phyloP scores from a whole-genome alignment of 1,284 basidiomycete species.

The Schizophyllum amplum region DNA sequence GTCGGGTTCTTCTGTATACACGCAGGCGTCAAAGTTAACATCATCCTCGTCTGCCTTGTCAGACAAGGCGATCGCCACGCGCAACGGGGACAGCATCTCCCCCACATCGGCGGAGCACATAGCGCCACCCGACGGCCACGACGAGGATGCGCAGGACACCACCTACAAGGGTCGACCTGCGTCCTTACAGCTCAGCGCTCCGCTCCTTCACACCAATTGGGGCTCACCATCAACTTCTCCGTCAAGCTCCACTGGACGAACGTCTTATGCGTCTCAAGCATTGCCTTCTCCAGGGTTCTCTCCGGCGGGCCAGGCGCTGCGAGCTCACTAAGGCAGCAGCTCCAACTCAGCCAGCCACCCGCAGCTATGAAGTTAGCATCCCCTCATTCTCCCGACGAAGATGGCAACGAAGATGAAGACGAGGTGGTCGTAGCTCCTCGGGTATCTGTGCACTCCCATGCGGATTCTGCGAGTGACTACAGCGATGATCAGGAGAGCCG shows the following conservation, averaged over 20 bases:
- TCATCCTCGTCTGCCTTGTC: not conserved
- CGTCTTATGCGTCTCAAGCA: not conserved
- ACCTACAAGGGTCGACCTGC: constrained; percentile 1
- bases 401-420: not conserved
- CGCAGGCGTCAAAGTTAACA: constrained; percentile 18
- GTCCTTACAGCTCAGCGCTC: constrained; percentile 6
- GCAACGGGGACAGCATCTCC: not conserved
- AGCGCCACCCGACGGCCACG: constrained; percentile 2
- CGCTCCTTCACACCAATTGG: constrained; percentile 14
- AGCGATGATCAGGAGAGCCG: not conserved
- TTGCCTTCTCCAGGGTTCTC: not conserved
- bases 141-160: not conserved
- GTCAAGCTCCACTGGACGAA: not conserved
- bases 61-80: not conserved
- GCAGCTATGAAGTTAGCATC: not conserved
- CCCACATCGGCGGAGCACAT: constrained; percentile 5
- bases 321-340: not conserved
- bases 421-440: not conserved
- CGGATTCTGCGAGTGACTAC: not conserved
- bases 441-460: not conserved
- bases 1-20: constrained; percentile 28
- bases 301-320: not conserved
- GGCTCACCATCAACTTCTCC: not conserved
- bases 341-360: not conserved
- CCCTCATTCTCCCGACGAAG: not conserved